These are phyloP conservation scores for Pichia sp. DNA, from an alignment of 1,139 yeast species.

Conservation along the genomic window DNA sequence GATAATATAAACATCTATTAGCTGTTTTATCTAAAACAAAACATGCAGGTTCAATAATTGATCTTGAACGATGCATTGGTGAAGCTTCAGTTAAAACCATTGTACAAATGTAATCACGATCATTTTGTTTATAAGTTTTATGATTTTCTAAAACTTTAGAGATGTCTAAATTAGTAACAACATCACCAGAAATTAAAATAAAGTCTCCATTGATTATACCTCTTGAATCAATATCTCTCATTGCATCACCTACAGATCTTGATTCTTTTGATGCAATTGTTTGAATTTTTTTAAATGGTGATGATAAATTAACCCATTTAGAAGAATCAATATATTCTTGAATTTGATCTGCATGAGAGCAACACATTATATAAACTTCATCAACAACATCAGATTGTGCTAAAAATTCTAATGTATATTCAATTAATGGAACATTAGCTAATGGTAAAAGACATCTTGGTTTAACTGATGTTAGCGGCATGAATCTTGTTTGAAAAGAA, in stretches of 20 bases:
- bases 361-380: slow-evolving; percentile 85
- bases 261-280: slow-evolving; percentile 84
- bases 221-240: slow-evolving; percentile 89
- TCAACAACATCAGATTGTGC: slow-evolving; percentile 79
- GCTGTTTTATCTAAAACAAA: slow-evolving; percentile 72
- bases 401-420: slow-evolving; percentile 87
- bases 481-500: slow-evolving; percentile 83
- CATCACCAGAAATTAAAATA: slow-evolving; percentile 86
- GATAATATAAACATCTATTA: slow-evolving; percentile 76
- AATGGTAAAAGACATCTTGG: slow-evolving; percentile 90
- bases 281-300: slow-evolving; percentile 72
- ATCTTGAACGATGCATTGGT: slow-evolving; percentile 78
- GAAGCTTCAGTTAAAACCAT: slow-evolving; percentile 87
- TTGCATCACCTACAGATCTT: slow-evolving; percentile 91
- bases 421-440: slow-evolving; percentile 89
- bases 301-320: slow-evolving; percentile 66
- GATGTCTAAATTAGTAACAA: slow-evolving; percentile 84
- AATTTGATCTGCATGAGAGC: slow-evolving; percentile 84
- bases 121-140: slow-evolving; percentile 59
- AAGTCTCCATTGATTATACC: slow-evolving; percentile 89
- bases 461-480: slow-evolving; percentile 78
- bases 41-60: slow-evolving; percentile 75
- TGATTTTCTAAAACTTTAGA: slow-evolving; percentile 68
- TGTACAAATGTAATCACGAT: slow-evolving; percentile 87
- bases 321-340: slow-evolving; percentile 76